phyloP scores from a whole-genome alignment of 129 eudicot genomes.

The Scalesia atractyloides region DNA sequence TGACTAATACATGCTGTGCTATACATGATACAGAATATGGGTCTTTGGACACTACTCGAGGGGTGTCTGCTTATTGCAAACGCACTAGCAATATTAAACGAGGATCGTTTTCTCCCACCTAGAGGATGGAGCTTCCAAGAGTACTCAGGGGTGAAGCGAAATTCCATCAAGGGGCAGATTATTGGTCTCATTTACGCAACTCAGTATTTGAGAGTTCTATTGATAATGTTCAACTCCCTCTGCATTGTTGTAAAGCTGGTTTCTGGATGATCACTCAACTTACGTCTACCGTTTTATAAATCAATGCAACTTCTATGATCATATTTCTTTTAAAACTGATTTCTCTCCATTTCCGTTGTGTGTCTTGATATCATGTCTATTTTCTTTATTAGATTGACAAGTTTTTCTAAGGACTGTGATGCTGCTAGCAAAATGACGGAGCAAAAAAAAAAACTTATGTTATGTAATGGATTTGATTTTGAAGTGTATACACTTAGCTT shows the following conservation, averaged over 20 bases:
- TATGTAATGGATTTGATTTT: constrained; percentile 21
- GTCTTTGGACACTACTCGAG: constrained; percentile 70
- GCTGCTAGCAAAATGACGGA: not conserved
- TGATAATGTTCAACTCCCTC: constrained; percentile 64
- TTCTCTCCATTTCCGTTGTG: not conserved
- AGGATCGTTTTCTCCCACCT: constrained; percentile 70
- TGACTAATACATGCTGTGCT: too few relatives aligned
- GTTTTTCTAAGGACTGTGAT: not conserved
- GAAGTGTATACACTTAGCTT: constrained; percentile 12
- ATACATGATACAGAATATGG: constrained; percentile 32
- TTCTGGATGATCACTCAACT: constrained; percentile 54
- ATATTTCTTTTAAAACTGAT: too few relatives aligned
- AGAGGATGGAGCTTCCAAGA: constrained; percentile 87
- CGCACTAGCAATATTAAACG: constrained; percentile 69
- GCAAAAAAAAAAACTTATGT: not conserved
- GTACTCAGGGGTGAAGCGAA: constrained; percentile 60
- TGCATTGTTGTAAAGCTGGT: constrained; percentile 69
- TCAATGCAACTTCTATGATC: not conserved
- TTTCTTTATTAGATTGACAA: constrained; percentile 19
- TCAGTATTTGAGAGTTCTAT: constrained; percentile 72
- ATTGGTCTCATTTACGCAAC: constrained; percentile 76
- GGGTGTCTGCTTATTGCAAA: constrained; percentile 72
- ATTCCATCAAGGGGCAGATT: constrained; percentile 76
- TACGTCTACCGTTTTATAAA: constrained; percentile 11
- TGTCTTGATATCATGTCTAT: constrained; percentile 8